Evolutionary conservation across 2,329 filamentous ascomycete species (phyloP).

Genomic region (Paramyrothecium sp.): DNA sequence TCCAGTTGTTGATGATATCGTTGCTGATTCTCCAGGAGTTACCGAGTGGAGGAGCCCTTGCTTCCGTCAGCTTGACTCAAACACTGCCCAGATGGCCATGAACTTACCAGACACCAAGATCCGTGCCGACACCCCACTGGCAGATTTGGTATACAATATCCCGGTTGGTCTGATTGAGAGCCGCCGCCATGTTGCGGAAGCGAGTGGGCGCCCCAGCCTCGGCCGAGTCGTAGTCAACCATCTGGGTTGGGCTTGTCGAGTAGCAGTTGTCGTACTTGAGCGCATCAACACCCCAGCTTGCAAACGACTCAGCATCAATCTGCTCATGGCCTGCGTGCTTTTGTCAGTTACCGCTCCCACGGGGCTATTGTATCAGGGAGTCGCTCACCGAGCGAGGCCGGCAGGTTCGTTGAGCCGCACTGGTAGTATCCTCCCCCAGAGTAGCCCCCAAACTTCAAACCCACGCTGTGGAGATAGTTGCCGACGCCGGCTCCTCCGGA

Average conservation of each 20-base stretch:
- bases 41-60: constrained; percentile 39
- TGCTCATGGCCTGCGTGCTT: constrained; percentile 33
- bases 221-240: constrained; percentile 38
- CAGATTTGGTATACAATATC: constrained; percentile 49
- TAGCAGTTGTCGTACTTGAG: constrained; percentile 57
- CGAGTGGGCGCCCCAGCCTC: constrained; percentile 37
- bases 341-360: not conserved
- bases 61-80: not conserved
- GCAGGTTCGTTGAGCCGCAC: constrained; percentile 38
- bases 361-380: not conserved
- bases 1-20: constrained; percentile 51
- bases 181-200: constrained; percentile 44
- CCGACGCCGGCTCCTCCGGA: constrained; percentile 47
- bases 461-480: constrained; percentile 46
- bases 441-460: constrained; percentile 53
- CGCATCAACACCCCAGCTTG: constrained; percentile 43
- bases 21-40: constrained; percentile 52
- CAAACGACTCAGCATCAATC: constrained; percentile 38
- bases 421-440: constrained; percentile 46
- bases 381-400: constrained; percentile 39
- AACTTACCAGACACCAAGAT: constrained; percentile 41
- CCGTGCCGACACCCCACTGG: constrained; percentile 50
- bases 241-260: constrained; percentile 36
- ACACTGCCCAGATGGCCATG: rapidly evolving
- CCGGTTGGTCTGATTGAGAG: constrained; percentile 35